These are phyloP conservation scores for Nannizziopsis barbatae DNA, from an alignment of 2,329 filamentous ascomycete species.

Conservation along the genomic window DNA sequence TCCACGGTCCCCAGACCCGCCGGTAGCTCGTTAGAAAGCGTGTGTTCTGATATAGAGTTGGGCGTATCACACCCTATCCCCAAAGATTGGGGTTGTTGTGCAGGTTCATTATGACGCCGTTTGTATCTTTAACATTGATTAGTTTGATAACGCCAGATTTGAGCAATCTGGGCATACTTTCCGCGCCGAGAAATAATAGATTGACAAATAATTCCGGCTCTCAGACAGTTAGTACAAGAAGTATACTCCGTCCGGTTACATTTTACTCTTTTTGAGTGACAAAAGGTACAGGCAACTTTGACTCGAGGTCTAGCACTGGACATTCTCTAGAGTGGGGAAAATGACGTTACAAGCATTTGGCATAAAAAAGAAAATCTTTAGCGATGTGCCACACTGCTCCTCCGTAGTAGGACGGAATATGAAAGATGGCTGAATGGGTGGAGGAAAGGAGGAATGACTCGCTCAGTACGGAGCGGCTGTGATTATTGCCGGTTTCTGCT, in stretches of 20 bases:
- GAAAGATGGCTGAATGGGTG: too few relatives aligned
- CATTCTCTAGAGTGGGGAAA: not conserved
- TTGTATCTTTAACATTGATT: not conserved
- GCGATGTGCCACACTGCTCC: not conserved
- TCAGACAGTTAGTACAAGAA: slow-evolving; percentile 5
- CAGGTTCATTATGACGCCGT: not conserved
- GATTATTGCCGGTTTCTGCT: too few relatives aligned
- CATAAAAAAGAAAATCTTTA: not conserved
- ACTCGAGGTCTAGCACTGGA: not conserved
- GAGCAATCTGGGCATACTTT: slow-evolving; percentile 3
- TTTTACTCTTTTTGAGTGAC: slow-evolving; percentile 8
- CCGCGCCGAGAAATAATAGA: slow-evolving; percentile 9
- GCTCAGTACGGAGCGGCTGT: too few relatives aligned
- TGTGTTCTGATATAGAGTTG: not conserved
- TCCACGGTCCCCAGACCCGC: not conserved
- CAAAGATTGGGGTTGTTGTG: not conserved
- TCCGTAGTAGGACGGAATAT: too few relatives aligned
- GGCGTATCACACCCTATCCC: not conserved
- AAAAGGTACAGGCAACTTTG: slow-evolving; percentile 9
- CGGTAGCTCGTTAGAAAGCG: not conserved
- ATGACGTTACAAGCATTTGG: not conserved
- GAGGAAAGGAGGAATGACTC: too few relatives aligned
- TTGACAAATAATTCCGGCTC: slow-evolving; percentile 2
- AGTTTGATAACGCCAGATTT: not conserved
- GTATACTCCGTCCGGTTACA: slow-evolving; percentile 6